These are phyloP conservation scores for Boletales sp. DNA, from an alignment of 768 basidiomycete genomes.

Conservation along the genomic window DNA sequence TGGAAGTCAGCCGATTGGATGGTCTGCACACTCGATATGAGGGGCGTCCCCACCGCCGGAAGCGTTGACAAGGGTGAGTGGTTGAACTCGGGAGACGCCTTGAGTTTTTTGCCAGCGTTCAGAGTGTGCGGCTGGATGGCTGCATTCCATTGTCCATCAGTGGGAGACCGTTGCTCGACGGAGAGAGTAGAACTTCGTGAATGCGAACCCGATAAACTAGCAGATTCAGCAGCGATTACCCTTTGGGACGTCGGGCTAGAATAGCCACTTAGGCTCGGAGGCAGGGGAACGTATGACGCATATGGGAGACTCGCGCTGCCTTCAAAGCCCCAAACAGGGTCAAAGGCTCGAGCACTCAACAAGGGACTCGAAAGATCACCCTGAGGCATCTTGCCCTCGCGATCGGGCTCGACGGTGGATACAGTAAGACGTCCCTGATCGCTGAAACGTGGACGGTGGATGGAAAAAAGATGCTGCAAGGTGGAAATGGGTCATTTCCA, in stretches of 20 bases:
- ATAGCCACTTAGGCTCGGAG: constrained; percentile 27
- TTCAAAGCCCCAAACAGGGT: constrained; percentile 24
- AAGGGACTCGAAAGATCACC: constrained; percentile 7
- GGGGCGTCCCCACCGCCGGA: constrained; percentile 29
- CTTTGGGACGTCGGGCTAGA: constrained; percentile 31
- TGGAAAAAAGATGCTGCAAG: constrained; percentile 25
- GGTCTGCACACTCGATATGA: constrained; percentile 11
- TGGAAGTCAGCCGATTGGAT: constrained; percentile 12
- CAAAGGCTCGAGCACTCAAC: constrained; percentile 10
- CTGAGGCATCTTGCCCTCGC: not conserved
- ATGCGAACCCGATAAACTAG: constrained; percentile 15
- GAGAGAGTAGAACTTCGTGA: constrained; percentile 31
- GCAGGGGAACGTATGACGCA: constrained; percentile 30
- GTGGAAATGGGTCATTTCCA: not conserved
- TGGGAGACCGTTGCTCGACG: constrained; percentile 26
- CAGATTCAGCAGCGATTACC: constrained; percentile 8
- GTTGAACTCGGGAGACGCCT: constrained; percentile 18
- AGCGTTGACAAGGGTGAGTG: constrained; percentile 31
- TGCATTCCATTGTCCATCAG: constrained; percentile 13
- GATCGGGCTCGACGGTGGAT: not conserved
- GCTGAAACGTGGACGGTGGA: constrained; percentile 21
- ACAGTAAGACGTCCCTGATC: constrained; percentile 2
- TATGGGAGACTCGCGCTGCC: constrained; percentile 15
- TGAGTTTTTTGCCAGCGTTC: constrained; percentile 3
- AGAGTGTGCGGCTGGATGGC: constrained; percentile 8